These are phyloP conservation scores for Mycogone perniciosa DNA, from an alignment of 2,329 filamentous ascomycete genomes.

Conservation along the genomic window DNA sequence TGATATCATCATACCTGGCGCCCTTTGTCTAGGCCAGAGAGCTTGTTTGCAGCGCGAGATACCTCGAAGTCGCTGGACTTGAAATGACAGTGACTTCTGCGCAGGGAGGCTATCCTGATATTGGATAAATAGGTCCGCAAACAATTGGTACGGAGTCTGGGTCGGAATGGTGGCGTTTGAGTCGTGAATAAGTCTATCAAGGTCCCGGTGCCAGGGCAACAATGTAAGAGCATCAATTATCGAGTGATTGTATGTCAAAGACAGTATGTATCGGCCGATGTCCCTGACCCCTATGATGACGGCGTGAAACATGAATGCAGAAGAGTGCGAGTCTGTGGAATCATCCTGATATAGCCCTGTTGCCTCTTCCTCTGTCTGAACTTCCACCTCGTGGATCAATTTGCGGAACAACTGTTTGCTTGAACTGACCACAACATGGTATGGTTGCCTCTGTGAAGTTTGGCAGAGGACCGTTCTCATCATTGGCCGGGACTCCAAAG, in stretches of 20 bases:
- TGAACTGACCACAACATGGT: constrained; percentile 24
- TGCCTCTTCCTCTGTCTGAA: constrained; percentile 19
- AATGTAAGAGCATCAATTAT: constrained; percentile 30
- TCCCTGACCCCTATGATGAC: constrained; percentile 19
- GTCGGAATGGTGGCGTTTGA: constrained; percentile 13
- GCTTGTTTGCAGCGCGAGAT: constrained; percentile 27
- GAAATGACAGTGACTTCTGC: constrained; percentile 22
- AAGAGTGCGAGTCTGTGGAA: constrained; percentile 13
- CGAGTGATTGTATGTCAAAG: constrained; percentile 30
- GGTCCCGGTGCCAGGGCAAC: constrained; percentile 27
- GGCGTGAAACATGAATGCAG: constrained; percentile 27
- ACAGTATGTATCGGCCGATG: constrained; percentile 18
- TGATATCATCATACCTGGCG: constrained; percentile 30
- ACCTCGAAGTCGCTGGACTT: constrained; percentile 27
- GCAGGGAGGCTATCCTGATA: constrained; percentile 26
- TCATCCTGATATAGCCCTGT: constrained; percentile 17
- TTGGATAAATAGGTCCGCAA: constrained; percentile 26
- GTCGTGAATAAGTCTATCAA: constrained; percentile 25
- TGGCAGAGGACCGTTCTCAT: constrained; percentile 24
- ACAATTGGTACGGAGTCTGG: constrained; percentile 25
- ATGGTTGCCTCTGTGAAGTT: constrained; percentile 13
- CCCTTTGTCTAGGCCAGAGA: constrained; percentile 28
- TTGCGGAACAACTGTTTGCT: constrained; percentile 19
- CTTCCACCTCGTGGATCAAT: constrained; percentile 21
- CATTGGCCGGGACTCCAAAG: constrained; percentile 23